Percentiles rank a stretch among this genome's conserved stretches.
Conservation (phyloP, 2,329 filamentous ascomycete species). For the Exophiala sp. region DNA sequence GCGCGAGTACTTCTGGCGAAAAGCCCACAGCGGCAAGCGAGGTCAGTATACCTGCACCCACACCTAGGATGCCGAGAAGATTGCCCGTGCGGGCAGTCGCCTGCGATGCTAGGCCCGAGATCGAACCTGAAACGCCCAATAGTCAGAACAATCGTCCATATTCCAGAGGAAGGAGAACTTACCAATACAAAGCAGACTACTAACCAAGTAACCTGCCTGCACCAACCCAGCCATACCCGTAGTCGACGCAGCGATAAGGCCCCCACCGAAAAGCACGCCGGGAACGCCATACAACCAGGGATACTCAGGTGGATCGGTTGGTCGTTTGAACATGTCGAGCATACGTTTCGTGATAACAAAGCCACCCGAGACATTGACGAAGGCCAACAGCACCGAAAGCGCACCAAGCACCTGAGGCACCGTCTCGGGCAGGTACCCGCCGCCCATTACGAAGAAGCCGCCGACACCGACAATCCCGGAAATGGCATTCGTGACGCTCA, state of each 20-base stretch:
- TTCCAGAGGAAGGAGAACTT: background rate
- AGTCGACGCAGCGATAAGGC: conserved; percentile 73
- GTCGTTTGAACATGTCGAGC: conserved; percentile 85
- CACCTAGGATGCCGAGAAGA: conserved; percentile 79
- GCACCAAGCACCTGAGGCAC: conserved; percentile 77
- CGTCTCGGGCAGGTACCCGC: conserved; percentile 72
- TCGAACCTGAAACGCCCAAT: conserved; percentile 46
- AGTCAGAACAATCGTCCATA: background rate
- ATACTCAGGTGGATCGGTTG: conserved; percentile 83
- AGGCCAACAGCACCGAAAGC: conserved; percentile 75
- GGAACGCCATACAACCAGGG: conserved; percentile 83
- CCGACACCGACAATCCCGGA: conserved; percentile 85
- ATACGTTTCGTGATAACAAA: conserved; percentile 92
- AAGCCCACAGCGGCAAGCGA: conserved; percentile 80
- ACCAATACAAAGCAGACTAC: conserved; percentile 74
- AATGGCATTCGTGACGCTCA: conserved; percentile 92
- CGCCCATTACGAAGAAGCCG: conserved; percentile 83
- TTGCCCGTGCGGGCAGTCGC: conserved; percentile 81
- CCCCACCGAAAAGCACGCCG: conserved; percentile 71
- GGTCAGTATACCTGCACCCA: conserved; percentile 76
- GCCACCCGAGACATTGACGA: conserved; percentile 83
- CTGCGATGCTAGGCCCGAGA: conserved; percentile 79
- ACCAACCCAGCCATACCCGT: conserved; percentile 81
- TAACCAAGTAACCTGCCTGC: conserved; percentile 82
- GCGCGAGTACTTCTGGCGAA: conserved; percentile 70